A percentile compares a stretch with the other conserved stretches of the same genome.
Evolutionary conservation across 176 grass and related monocot species (phyloP).

Genomic region (Musa acuminata): DNA sequence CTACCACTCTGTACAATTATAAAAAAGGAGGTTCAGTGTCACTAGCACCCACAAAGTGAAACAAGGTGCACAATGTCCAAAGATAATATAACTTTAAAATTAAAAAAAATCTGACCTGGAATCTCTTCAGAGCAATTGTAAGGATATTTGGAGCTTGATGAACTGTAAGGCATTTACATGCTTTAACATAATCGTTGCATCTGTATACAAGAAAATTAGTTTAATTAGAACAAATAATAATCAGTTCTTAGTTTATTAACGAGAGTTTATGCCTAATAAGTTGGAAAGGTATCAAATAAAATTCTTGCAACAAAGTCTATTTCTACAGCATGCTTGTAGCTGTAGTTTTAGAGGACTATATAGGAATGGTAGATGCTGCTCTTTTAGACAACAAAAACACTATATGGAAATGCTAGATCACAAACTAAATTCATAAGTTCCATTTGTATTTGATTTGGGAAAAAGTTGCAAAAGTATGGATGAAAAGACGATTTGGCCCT

Average conservation of each 20-base stretch:
- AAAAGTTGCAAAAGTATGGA: too few relatives aligned
- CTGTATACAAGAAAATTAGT: constrained; percentile 31
- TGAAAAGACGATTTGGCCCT: too few relatives aligned
- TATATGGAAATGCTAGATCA: too few relatives aligned
- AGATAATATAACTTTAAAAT: background rate
- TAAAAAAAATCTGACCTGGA: constrained; percentile 51
- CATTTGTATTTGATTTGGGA: too few relatives aligned
- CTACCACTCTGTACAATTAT: constrained; percentile 66
- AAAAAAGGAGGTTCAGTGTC: background rate
- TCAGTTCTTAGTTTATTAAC: background rate
- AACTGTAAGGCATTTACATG: constrained; percentile 83
- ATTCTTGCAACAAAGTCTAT: background rate
- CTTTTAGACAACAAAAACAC: background rate
- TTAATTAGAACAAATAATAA: background rate
- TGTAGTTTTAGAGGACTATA: background rate
- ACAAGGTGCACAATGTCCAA: background rate
- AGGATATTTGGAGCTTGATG: constrained; percentile 99
- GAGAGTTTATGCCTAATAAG: background rate
- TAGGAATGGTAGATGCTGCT: background rate
- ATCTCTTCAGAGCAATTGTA: constrained; percentile 91
- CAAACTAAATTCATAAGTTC: too few relatives aligned
- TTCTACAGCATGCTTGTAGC: background rate
- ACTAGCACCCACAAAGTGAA: background rate
- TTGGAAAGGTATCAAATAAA: background rate
- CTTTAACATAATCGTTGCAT: constrained; percentile 96